Evolutionary conservation across 1,139 yeast genomes (phyloP).

Genomic region (Lodderomyces orthopsilosis): DNA sequence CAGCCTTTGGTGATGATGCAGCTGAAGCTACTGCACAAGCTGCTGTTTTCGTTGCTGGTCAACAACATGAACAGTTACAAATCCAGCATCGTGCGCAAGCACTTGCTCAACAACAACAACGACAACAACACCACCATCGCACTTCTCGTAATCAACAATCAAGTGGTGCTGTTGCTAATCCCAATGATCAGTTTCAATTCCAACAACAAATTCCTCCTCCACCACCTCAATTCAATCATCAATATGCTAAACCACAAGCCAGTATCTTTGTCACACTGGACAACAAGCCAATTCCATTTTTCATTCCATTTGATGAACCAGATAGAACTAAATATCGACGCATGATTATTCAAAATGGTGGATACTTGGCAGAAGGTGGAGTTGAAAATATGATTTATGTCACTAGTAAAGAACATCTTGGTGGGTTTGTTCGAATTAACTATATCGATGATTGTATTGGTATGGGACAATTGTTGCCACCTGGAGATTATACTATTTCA

Average conservation of each 20-base stretch:
- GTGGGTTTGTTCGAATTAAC: conserved; percentile 13
- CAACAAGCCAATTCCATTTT: conserved; percentile 23
- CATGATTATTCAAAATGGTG: conserved; percentile 31
- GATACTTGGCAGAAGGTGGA: conserved; percentile 24
- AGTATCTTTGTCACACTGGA: conserved; percentile 10
- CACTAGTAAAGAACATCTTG: conserved; percentile 6
- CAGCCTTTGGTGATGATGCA: conserved; percentile 5
- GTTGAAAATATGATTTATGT: conserved; percentile 4
- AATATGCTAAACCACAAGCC: conserved; percentile 7
- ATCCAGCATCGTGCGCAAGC: conserved; percentile 7
- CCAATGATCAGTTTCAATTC: conserved; percentile 8
- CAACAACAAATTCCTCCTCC: conserved; percentile 5
- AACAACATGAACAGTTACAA: conserved; percentile 11
- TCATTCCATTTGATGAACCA: conserved; percentile 23
- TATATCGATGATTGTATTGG: conserved; percentile 23
- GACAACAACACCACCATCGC: conserved; percentile 1
- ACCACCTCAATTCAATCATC: conserved; percentile 5
- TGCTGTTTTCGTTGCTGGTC: conserved; percentile 10
- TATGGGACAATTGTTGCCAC: conserved; percentile 10
- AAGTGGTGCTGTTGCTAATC: background rate
- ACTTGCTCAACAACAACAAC: conserved; percentile 8
- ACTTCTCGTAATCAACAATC: conserved; percentile 4
- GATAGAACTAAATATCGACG: conserved; percentile 20
- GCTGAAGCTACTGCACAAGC: conserved; percentile 14
- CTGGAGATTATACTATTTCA: conserved; percentile 8